Evolutionary conservation across 2,329 filamentous ascomycete genomes (phyloP), one percentile per base, ranked within the genome.

Genomic region (Aspergillus piperis): DNA sequence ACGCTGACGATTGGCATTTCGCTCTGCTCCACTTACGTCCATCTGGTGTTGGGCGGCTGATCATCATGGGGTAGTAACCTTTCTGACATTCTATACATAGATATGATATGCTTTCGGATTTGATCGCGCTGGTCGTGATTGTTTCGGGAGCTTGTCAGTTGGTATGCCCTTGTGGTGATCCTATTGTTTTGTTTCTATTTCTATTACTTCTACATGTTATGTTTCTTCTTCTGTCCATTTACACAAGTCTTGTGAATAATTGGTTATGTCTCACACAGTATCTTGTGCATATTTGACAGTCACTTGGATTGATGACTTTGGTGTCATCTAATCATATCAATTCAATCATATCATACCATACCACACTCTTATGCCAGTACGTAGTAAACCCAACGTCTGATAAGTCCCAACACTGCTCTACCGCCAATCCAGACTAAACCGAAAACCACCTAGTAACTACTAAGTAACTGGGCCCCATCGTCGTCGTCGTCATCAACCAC

Each of bases 1-100:
- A 7, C 51, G 39, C 6, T 62, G 54, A 44, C 30, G 23, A 30
- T 42, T 13, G 25, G 57, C 53, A 39, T 47, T 54, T 5, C 49
- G 36, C 39, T 38, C 54, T 13, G 13, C 51, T 21, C 36, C 23
- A 19, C 25, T 15, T 19, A 8, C 21, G 36, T 32, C 19, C 8
- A 25, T 36, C 30, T n/a, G 32, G 38, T 52, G 11, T 15, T 13
- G 36, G 36, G 11, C 19, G 32, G 32, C 32, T 13, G 32, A 36
- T 13, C 32, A 36, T 5, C 10, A 36, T 13, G 32, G 32, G 32
- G 25, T 11, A 30, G 10, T 17, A 2, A 2, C 25, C 15, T 7
- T 50, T 30, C 25, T 50, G 47, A 19, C 47, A 44, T 54, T 27
- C 38, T 39, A 42, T 42, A 54, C 38, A 54, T 54, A 30, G 23